Evolutionary conservation across 208 protist species (phyloP).

Genomic region (Leishmania amazonensis): DNA sequence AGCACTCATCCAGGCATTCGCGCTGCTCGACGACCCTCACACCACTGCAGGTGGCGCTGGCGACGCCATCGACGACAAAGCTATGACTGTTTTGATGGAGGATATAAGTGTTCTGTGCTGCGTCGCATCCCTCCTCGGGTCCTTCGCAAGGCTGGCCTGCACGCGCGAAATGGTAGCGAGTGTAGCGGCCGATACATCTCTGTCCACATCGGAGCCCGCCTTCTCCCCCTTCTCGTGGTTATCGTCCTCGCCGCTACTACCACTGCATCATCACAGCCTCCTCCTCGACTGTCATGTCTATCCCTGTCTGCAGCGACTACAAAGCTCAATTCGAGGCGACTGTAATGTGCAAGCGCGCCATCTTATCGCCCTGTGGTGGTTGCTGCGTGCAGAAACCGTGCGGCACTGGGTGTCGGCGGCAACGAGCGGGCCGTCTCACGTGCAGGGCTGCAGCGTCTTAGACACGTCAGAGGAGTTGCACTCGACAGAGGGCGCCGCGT

Average conservation of each 20-base stretch:
- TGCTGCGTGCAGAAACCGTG: conserved; percentile 49
- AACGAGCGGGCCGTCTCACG: not conserved
- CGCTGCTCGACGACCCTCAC: conserved; percentile 1
- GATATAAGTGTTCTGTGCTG: conserved; percentile 30
- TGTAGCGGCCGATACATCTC: not conserved
- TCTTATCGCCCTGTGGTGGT: conserved; percentile 49
- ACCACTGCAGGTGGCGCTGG: not conserved
- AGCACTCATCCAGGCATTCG: conserved; percentile 1
- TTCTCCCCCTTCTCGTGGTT: not conserved
- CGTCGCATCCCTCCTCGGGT: conserved; percentile 16
- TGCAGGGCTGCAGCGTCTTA: not conserved
- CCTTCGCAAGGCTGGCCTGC: conserved; percentile 44
- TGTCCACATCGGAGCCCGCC: not conserved
- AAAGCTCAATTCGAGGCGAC: conserved; percentile 44
- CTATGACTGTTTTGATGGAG: conserved; percentile 9
- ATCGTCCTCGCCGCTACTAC: not conserved
- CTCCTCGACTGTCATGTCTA: conserved; percentile 23
- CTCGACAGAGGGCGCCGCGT: not conserved
- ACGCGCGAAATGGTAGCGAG: conserved; percentile 29
- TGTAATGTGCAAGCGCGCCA: conserved; percentile 44
- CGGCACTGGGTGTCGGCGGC: conserved; percentile 16
- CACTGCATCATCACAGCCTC: not conserved
- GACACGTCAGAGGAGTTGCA: not conserved
- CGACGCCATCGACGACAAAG: not conserved
- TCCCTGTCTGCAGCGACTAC: conserved; percentile 19